Evolutionary conservation across 176 grass and related monocot species (phyloP), one percentile per base, ranked within the genome.

Genomic region (Cenchrus purpureus): DNA sequence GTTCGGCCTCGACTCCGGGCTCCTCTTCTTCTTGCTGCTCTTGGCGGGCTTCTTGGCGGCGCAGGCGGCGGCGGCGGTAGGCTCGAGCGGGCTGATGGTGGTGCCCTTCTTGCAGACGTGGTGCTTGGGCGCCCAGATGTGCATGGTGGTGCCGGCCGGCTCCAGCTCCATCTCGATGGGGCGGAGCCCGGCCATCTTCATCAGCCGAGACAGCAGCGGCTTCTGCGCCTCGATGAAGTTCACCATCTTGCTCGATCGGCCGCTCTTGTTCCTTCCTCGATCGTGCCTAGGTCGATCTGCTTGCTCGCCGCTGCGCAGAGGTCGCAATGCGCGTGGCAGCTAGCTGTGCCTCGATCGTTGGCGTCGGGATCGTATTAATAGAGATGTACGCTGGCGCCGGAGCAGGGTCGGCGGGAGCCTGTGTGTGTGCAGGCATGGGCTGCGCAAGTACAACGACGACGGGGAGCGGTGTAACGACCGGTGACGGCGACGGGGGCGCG

Each of bases 91-190:
- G 51, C 19, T 92, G 65, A 82, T 31, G 44, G 79, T 82, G 77
- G 65, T 73, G 80, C 82, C 55, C 58, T 93, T 94, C 72, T 92
- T 87, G 86, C 67, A 53, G 20, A 80, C 71, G 69, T 83, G 77
- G 53, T 96, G 87, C 77, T 99, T 96, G 31, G 97, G 97, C 13
- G 87, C 91, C 97, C 93, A 99, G 56, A 99, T 20, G 79, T 91
- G 88, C 87, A 99, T 94, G 65, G 68, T 85, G n/a, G 91, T 96
- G 71, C 97, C 97, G 9, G 88, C 97, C 12, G 88, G 86, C 74
- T 96, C 97, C 31, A 99, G 70, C 81, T 94, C 88, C 19, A 98
- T 59, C 88, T 85, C 73, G 69, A 91, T 59, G 55, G 94, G 89
- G 3, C 91, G 78, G 43, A 95, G 93, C 65, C 89, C 91, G 2